These are phyloP conservation scores for Pythium inflatum DNA, from an alignment of 352 stramenopile genomes.

Conservation along the genomic window DNA sequence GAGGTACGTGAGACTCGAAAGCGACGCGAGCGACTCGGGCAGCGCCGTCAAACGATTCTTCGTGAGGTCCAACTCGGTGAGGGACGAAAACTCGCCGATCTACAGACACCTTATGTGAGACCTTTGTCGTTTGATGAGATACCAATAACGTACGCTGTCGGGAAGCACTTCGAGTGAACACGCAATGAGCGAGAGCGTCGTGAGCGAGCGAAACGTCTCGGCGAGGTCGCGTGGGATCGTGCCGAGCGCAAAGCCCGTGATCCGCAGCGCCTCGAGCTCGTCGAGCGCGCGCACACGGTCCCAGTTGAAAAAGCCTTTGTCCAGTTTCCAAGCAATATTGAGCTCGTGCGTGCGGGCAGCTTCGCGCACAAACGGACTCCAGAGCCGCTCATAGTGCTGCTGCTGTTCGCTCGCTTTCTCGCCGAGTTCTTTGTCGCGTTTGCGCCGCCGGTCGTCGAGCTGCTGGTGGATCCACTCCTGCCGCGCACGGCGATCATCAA, in stretches of 20 bases:
- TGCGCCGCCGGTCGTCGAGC: conserved; percentile 46
- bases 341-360: conserved; percentile 51
- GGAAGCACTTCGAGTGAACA: conserved; percentile 51
- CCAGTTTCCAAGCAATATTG: conserved; percentile 72
- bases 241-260: conserved; percentile 51
- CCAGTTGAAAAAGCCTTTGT: conserved; percentile 64
- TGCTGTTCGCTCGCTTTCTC: conserved; percentile 39
- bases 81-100: conserved; percentile 40
- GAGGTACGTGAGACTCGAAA: conserved; percentile 39
- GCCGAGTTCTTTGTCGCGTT: conserved; percentile 41
- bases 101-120: too few species aligned
- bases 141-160: conserved; percentile 52
- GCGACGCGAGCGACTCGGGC: conserved; percentile 50
- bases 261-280: conserved; percentile 53
- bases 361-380: conserved; percentile 49
- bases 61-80: conserved; percentile 62
- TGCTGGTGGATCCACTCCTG: conserved; percentile 57
- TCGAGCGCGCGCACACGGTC: conserved; percentile 43
- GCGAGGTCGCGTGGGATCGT: conserved; percentile 41
- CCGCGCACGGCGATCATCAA: conserved; percentile 30
- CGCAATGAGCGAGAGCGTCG: conserved; percentile 55
- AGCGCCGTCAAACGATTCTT: conserved; percentile 58
- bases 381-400: conserved; percentile 45
- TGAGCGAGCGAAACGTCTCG: conserved; percentile 38
- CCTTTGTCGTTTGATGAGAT: too few species aligned